Conservation (phyloP, 306 rosid species). For the Hippophae gyantsensis region DNA sequence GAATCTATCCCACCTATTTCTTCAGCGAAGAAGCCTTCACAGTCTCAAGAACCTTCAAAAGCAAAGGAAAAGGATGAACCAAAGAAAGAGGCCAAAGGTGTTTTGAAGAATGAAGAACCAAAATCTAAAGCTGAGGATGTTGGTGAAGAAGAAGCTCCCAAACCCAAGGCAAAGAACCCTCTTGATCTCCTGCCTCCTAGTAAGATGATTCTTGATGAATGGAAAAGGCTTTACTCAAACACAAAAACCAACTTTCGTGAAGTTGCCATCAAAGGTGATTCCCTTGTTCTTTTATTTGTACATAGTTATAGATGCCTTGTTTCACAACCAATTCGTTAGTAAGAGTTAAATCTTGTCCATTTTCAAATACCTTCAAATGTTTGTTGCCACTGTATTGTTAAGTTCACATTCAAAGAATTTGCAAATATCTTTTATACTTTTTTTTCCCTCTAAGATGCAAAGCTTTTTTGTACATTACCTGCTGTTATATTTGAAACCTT, state of each 20-base stretch:
- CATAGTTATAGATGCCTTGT: neutral
- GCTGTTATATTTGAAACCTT: too few relatives aligned
- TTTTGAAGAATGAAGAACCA: slow-evolving; percentile 54
- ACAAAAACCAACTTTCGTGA: slow-evolving; percentile 87
- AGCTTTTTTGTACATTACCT: too few relatives aligned
- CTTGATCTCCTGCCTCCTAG: slow-evolving; percentile 92
- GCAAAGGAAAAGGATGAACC: slow-evolving; percentile 56
- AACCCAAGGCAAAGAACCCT: slow-evolving; percentile 37
- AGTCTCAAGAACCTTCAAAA: slow-evolving; percentile 52
- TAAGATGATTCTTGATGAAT: slow-evolving; percentile 78
- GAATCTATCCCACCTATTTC: slow-evolving; percentile 43
- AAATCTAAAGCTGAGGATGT: slow-evolving; percentile 49
- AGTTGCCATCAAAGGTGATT: slow-evolving; percentile 82
- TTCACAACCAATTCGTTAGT: neutral
- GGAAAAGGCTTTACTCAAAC: slow-evolving; percentile 92
- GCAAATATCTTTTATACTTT: too few relatives aligned
- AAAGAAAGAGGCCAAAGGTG: slow-evolving; percentile 47
- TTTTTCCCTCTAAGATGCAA: too few relatives aligned
- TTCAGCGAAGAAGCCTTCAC: slow-evolving; percentile 55
- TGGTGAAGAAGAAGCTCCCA: too few relatives aligned
- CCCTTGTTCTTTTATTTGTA: neutral
- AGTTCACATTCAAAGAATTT: too few relatives aligned
- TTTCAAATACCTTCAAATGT: too few relatives aligned
- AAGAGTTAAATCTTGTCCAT: too few relatives aligned
- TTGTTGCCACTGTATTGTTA: too few relatives aligned